A percentile compares a stretch with the other conserved stretches of the same genome.
These are phyloP conservation scores for Peronospora destructor DNA, from an alignment of 352 stramenopile genomes.

Conservation along the genomic window DNA sequence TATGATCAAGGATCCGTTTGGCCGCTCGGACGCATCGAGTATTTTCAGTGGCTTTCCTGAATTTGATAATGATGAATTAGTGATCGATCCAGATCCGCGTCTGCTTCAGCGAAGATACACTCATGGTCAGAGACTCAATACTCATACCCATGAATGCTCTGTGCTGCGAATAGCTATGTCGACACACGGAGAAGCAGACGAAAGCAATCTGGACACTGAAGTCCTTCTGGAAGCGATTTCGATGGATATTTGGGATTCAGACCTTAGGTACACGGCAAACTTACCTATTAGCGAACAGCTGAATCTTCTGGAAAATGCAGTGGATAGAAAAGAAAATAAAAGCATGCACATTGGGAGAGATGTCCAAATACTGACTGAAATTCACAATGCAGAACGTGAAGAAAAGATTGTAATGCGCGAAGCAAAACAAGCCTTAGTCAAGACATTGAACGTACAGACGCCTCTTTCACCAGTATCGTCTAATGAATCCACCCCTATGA, in stretches of 20 bases:
- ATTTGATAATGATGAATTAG: slow-evolving; percentile 38
- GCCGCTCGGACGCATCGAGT: slow-evolving; percentile 29
- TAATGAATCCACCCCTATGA: slow-evolving; percentile 14
- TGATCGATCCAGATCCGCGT: slow-evolving; percentile 56
- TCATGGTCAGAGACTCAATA: slow-evolving; percentile 25
- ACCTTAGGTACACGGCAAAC: slow-evolving; percentile 81
- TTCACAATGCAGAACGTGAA: not conserved
- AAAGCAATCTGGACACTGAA: slow-evolving; percentile 60
- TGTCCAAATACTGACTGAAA: not conserved
- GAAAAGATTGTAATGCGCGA: slow-evolving; percentile 1
- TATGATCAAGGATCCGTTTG: slow-evolving; percentile 44
- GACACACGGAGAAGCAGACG: slow-evolving; percentile 46
- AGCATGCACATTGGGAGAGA: slow-evolving; percentile 1
- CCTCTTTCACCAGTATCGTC: slow-evolving; percentile 11
- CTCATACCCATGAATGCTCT: slow-evolving; percentile 48
- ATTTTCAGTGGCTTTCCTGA: slow-evolving; percentile 61
- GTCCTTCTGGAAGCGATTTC: slow-evolving; percentile 81
- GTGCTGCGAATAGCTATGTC: slow-evolving; percentile 80
- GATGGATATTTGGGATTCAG: slow-evolving; percentile 80
- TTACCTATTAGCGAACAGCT: slow-evolving; percentile 60
- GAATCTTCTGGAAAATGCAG: slow-evolving; percentile 38
- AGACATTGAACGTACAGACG: slow-evolving; percentile 23
- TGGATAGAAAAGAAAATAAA: slow-evolving; percentile 7
- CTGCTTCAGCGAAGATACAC: slow-evolving; percentile 31
- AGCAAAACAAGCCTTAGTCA: slow-evolving; percentile 11